Base-by-base conservation (phyloP, 306 rosid genomes). In the Benincasa hispida region DNA sequence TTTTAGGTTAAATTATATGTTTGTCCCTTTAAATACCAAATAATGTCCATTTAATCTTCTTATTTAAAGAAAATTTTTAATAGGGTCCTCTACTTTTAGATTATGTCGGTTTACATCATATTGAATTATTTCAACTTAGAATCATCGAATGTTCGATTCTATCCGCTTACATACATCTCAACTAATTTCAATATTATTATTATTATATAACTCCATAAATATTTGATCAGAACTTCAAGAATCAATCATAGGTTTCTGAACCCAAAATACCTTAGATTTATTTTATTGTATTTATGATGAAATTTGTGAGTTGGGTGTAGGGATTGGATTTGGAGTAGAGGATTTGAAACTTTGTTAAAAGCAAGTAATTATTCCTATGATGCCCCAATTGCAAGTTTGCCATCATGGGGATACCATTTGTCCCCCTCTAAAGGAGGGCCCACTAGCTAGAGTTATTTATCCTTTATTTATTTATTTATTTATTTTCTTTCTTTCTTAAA, bases 381-480 rank as follows among this genome's bases (percentile, higher is more conserved):
- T 81, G 76, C 89, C 74, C 82, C 83, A 80, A 86, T 82, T 84
- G 82, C 86, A 85, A 84, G 94, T 79, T 85, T 83, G 85, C 82
- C 78, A 89, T 88, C 84, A 89, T 89, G 87, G 90, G 85, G 93
- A 87, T 89, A 83, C 96, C 94, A 79, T 87, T 82, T 90, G 95
- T 74, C 63, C 63, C 87, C 94, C 79, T 89, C 90, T 77, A 48
- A 13, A 25, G 0, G 6, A 10, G 89, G 95, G 66, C 91, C 97
- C 90, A 80, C 85, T 39, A 8, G 21, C 12, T 53, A 67, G 19
- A 15, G 15, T 73, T 72, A 32, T 63, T 63, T 63, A 5, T 8
- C 41, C 22, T 30, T 34, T 55, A 21, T n/a, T 54, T 55, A 6
- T 51, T 51, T 6, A 17, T 19, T 51, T 22, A 21, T n/a, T 58